Evolutionary conservation across 2,329 filamentous ascomycete genomes (phyloP).

Genomic region (Ceratocystis eucalypticola): DNA sequence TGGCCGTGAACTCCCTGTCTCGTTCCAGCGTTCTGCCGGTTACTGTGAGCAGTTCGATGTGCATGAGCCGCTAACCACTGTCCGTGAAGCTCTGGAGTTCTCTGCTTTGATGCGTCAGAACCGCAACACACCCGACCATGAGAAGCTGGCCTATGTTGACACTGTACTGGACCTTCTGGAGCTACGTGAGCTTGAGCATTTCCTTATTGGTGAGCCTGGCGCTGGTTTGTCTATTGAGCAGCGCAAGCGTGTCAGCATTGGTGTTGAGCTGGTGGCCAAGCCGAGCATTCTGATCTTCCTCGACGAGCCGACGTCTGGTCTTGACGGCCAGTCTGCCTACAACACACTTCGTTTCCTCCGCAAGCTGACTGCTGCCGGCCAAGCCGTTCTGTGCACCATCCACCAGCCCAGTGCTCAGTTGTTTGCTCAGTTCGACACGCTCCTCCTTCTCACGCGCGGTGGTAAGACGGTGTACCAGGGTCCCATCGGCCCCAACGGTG

Average conservation of each 20-base stretch:
- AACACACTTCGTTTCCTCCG: constrained; percentile 52
- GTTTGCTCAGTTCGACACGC: constrained; percentile 52
- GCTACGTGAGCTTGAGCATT: constrained; percentile 35
- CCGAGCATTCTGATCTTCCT: constrained; percentile 47
- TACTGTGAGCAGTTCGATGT: constrained; percentile 75
- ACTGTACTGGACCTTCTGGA: constrained; percentile 57
- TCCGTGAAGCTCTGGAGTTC: constrained; percentile 63
- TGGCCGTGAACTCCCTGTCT: constrained; percentile 54
- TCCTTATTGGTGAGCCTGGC: constrained; percentile 38
- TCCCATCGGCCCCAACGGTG: constrained; percentile 41
- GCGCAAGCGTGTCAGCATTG: constrained; percentile 44
- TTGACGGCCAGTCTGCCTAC: constrained; percentile 56
- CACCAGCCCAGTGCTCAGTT: constrained; percentile 56
- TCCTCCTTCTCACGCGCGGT: constrained; percentile 50
- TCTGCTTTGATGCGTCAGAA: constrained; percentile 55
- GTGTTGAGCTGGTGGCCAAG: constrained; percentile 48
- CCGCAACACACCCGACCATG: constrained; percentile 45
- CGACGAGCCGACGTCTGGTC: constrained; percentile 49
- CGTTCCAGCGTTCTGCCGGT: constrained; percentile 66
- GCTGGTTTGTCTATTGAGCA: constrained; percentile 39
- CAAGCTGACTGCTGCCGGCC: constrained; percentile 51
- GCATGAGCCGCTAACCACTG: constrained; percentile 58
- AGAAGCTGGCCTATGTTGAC: constrained; percentile 64
- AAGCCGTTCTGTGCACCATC: constrained; percentile 56
- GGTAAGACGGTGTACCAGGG: constrained; percentile 56